Evolutionary conservation across 1,284 basidiomycete species (phyloP).

Genomic region (Salmacisia buchloeana): DNA sequence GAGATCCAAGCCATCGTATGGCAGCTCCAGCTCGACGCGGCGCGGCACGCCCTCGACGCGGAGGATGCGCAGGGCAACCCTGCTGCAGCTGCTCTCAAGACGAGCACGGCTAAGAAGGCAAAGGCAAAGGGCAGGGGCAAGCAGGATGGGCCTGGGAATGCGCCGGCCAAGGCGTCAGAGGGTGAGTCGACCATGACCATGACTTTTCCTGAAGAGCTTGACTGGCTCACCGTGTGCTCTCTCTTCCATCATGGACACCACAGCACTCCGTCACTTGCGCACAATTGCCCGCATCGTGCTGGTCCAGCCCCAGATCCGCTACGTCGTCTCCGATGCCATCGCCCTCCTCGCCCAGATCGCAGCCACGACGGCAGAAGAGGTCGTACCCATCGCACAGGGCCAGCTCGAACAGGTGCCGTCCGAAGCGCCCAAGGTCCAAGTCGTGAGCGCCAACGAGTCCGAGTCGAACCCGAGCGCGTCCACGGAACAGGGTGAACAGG

Average conservation of each 20-base stretch:
- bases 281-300: conserved; percentile 14
- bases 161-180: neutral
- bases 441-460: neutral
- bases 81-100: neutral
- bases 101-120: neutral
- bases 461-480: neutral
- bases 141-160: neutral
- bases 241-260: neutral
- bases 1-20: neutral
- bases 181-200: neutral
- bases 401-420: conserved; percentile 15
- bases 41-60: neutral
- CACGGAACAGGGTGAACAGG: neutral
- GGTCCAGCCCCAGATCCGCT: conserved; percentile 21
- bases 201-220: conserved; percentile 10
- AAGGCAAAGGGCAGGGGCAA: neutral
- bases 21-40: neutral
- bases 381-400: conserved; percentile 14
- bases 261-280: conserved; percentile 13
- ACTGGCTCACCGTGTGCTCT: too few relatives aligned
- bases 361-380: conserved; percentile 11
- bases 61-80: neutral
- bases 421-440: conserved; percentile 7
- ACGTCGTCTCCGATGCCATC: conserved; percentile 15
- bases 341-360: conserved; percentile 15